Base-by-base conservation (phyloP, 2,329 filamentous ascomycete species). In the Diaporthe vaccinii region DNA sequence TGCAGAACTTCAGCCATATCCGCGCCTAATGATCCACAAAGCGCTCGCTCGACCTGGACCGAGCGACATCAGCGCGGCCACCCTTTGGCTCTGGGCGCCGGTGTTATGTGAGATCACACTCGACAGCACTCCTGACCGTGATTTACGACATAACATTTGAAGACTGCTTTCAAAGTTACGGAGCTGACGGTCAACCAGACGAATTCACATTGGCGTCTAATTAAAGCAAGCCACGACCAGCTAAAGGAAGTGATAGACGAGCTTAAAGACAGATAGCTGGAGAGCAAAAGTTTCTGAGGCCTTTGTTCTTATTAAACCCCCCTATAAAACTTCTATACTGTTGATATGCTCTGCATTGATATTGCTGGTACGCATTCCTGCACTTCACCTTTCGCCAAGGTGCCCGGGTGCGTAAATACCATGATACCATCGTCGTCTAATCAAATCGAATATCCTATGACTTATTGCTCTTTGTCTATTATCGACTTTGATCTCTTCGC, bases 251-350 rank as follows among this genome's bases (percentile, higher is more conserved):
- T 62, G 1, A 25, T 44, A 25, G 7, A 62, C 4, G 41, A 65
- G 25, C 39, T 65, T 3, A 22, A 65, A 15, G 61, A 65, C 25
- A 65, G 61, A 25, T 65, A 46, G 25, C 17, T 17, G n/a, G 25
- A 5, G 7, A 3, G 4, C 1, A 31, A 28, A 17, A 1, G 5
- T 20, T 25, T 55, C 1, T 8, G 25, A 0, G 51, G 7, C 0
- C 3, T 20, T 31, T 15, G 2, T 31, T 28, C 4, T 6, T 15
- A 9, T 2, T 15, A 3, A 14, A 28, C 5, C 4, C 7, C 25
- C 17, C 20, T 1, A 17, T 14, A 15, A 1, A 55, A 7, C 51
- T 15, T 7, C 8, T 6, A 31, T 17, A 55, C 28, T 55, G 12
- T 55, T 31, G 3, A 17, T 15, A 14, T 55, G n/a, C 12, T 55